Conservation (phyloP, 768 basidiomycete genomes). For the Suillus ampliporus region DNA sequence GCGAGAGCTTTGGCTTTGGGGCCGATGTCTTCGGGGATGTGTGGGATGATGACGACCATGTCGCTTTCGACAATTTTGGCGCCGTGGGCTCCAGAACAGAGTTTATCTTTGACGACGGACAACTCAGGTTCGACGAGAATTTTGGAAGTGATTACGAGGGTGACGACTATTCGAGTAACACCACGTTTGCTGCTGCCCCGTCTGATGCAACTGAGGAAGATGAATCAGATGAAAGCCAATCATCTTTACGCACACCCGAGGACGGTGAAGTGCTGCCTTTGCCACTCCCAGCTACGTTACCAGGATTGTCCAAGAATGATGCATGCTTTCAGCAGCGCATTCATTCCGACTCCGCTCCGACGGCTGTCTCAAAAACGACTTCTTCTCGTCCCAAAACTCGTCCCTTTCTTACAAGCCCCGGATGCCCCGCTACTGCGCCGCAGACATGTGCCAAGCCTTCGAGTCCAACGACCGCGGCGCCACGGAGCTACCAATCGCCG, state of each 20-base stretch:
- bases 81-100: conserved; percentile 4
- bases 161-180: conserved; percentile 13
- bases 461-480: background rate
- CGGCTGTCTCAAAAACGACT: conserved; percentile 25
- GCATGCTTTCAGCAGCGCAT: conserved; percentile 4
- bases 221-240: conserved; percentile 33
- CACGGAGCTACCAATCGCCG: background rate
- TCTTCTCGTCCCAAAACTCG: conserved; percentile 36
- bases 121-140: conserved; percentile 16
- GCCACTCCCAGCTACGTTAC: conserved; percentile 6
- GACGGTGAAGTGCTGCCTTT: conserved; percentile 27
- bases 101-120: conserved; percentile 11
- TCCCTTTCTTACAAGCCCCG: conserved; percentile 13
- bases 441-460: background rate
- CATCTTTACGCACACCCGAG: conserved; percentile 32
- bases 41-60: conserved; percentile 31
- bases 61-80: conserved; percentile 24
- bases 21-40: conserved; percentile 17
- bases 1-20: conserved; percentile 27
- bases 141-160: conserved; percentile 17
- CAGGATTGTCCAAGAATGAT: background rate
- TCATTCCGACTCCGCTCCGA: background rate
- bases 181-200: conserved; percentile 25
- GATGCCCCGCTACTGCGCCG: background rate
- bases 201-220: conserved; percentile 35